These are phyloP conservation scores for Coemansia sp. DNA, from an alignment of 192 early-diverging fungal species.

Conservation along the genomic window DNA sequence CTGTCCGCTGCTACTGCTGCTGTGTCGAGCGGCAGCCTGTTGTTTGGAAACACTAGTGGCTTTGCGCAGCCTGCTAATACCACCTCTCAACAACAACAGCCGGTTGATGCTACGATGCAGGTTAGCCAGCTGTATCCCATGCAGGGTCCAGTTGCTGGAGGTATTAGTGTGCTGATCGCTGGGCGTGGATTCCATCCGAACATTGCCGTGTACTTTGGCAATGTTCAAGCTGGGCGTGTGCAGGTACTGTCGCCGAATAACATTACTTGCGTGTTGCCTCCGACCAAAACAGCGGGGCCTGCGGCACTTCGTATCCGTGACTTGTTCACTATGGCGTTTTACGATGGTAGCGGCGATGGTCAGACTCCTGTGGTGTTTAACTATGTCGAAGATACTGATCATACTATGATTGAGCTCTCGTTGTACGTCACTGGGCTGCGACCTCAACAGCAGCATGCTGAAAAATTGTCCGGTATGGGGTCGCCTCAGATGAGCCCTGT, in stretches of 20 bases:
- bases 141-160: slow-evolving; percentile 86
- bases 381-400: slow-evolving; percentile 75
- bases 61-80: slow-evolving; percentile 7
- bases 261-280: slow-evolving; percentile 83
- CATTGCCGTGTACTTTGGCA: slow-evolving; percentile 64
- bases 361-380: slow-evolving; percentile 40
- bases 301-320: slow-evolving; percentile 56
- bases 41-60: background rate
- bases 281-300: slow-evolving; percentile 70
- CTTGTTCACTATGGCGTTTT: slow-evolving; percentile 45
- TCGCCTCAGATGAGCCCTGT: slow-evolving; percentile 27
- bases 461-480: background rate
- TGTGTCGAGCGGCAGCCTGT: slow-evolving; percentile 14
- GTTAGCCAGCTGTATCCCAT: slow-evolving; percentile 79
- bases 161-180: slow-evolving; percentile 80
- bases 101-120: slow-evolving; percentile 21
- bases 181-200: slow-evolving; percentile 82
- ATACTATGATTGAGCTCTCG: slow-evolving; percentile 87
- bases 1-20: background rate
- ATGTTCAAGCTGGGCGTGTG: slow-evolving; percentile 64
- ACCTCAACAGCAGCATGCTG: slow-evolving; percentile 59
- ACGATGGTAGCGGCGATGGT: slow-evolving; percentile 13
- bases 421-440: slow-evolving; percentile 86
- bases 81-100: slow-evolving; percentile 10
- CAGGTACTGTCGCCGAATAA: slow-evolving; percentile 80